phyloP scores from a whole-genome alignment of 208 protist genomes.

The Blechomonas ayalai region DNA sequence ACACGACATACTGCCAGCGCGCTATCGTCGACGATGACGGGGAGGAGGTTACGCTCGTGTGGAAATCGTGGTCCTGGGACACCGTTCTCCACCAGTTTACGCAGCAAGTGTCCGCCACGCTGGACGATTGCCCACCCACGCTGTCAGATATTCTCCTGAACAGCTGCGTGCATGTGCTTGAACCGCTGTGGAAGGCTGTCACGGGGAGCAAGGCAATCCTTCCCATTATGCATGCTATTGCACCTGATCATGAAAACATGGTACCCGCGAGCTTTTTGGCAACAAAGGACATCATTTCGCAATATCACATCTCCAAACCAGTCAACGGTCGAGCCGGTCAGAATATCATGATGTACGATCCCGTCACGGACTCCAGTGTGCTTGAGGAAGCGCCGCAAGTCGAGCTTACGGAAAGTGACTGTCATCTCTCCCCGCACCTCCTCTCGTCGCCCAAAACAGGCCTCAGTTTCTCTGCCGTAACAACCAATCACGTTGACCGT shows the following conservation, averaged over 20 bases:
- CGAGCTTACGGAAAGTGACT: background rate
- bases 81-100: conserved; percentile 63
- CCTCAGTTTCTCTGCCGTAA: conserved; percentile 2
- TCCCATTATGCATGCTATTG: conserved; percentile 59
- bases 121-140: conserved; percentile 15
- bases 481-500: conserved; percentile 28
- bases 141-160: conserved; percentile 75
- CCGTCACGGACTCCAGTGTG: conserved; percentile 24
- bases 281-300: conserved; percentile 45
- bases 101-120: conserved; percentile 7
- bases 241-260: conserved; percentile 55
- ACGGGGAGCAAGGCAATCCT: conserved; percentile 75
- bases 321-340: conserved; percentile 72
- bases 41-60: conserved; percentile 68
- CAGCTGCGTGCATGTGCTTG: conserved; percentile 55
- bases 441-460: conserved; percentile 5
- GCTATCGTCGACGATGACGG: conserved; percentile 56
- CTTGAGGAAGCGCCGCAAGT: conserved; percentile 21
- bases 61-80: conserved; percentile 86
- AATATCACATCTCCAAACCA: conserved; percentile 62
- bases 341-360: conserved; percentile 70
- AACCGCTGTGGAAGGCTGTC: conserved; percentile 76
- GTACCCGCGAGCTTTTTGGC: conserved; percentile 48
- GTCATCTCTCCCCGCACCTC: conserved; percentile 2
- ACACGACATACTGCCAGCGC: conserved; percentile 16